These are phyloP conservation scores for Thermomyces lanuginosus DNA, from an alignment of 2,329 filamentous ascomycete genomes.

Conservation along the genomic window DNA sequence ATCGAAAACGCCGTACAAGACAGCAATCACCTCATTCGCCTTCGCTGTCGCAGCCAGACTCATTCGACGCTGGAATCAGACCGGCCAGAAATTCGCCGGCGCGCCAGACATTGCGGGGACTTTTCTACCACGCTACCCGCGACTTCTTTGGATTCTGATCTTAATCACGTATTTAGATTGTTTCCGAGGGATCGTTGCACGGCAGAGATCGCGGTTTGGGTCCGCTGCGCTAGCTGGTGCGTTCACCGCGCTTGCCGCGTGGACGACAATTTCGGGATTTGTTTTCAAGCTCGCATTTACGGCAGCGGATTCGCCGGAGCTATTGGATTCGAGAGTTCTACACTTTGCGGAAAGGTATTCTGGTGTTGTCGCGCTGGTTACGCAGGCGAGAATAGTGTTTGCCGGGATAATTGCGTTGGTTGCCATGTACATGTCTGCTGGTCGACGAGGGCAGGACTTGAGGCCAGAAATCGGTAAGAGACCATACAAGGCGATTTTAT, in stretches of 20 bases:
- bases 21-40: slow-evolving; percentile 19
- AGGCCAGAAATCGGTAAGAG: too few species aligned
- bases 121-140: slow-evolving; percentile 48
- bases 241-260: too few species aligned
- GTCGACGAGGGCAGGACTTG: too few species aligned
- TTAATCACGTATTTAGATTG: slow-evolving; percentile 51
- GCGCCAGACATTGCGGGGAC: slow-evolving; percentile 67
- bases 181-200: slow-evolving; percentile 27
- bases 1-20: background rate
- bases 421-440: slow-evolving; percentile 11
- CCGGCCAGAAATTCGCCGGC: slow-evolving; percentile 90
- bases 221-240: too few species aligned
- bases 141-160: slow-evolving; percentile 59
- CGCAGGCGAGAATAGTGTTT: slow-evolving; percentile 37
- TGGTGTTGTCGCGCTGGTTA: slow-evolving; percentile 28
- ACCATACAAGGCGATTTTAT: background rate
- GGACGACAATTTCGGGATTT: slow-evolving; percentile 38
- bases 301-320: slow-evolving; percentile 70
- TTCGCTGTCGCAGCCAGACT: slow-evolving; percentile 50
- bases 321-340: slow-evolving; percentile 35
- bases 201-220: too few species aligned
- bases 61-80: slow-evolving; percentile 79
- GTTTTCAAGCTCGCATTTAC: slow-evolving; percentile 86
- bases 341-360: slow-evolving; percentile 21
- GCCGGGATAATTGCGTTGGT: slow-evolving; percentile 25